A percentile compares a stretch with the other conserved stretches of the same genome.
Conservation (phyloP, 306 rosid genomes). For the Malus fusca region DNA sequence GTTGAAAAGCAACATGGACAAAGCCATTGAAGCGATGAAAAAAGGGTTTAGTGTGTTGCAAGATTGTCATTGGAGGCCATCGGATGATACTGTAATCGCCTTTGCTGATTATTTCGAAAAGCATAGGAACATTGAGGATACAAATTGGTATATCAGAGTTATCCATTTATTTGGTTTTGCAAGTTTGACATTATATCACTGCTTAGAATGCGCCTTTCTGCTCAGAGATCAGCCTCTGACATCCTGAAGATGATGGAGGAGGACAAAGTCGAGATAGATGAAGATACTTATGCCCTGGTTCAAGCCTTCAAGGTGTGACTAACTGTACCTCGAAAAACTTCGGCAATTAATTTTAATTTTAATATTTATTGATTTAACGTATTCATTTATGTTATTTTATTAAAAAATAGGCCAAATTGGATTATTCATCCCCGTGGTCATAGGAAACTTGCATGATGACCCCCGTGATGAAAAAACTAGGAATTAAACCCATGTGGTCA, state of each 20-base stretch:
- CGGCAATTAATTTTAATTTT: too few species aligned
- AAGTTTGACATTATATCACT: constrained; percentile 43
- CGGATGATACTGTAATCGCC: constrained; percentile 34
- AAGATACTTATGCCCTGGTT: constrained; percentile 42
- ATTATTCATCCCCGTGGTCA: too few species aligned
- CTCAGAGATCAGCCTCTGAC: constrained; percentile 32
- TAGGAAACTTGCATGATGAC: too few species aligned
- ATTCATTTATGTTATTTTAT: too few species aligned
- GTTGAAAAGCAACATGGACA: constrained; percentile 41
- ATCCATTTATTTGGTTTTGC: constrained; percentile 37
- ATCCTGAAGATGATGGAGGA: constrained; percentile 51
- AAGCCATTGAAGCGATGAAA: constrained; percentile 52
- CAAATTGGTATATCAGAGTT: constrained; percentile 29
- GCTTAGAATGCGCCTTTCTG: constrained; percentile 47
- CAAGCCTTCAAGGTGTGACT: constrained; percentile 17
- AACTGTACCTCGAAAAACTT: too few species aligned
- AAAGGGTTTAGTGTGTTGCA: constrained; percentile 41
- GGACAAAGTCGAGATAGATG: constrained; percentile 45
- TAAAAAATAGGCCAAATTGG: too few species aligned
- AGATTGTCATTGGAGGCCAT: constrained; percentile 62
- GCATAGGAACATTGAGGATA: constrained; percentile 40
- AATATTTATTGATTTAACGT: too few species aligned
- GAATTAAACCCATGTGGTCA: too few species aligned
- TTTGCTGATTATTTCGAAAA: constrained; percentile 50
- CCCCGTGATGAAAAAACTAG: too few species aligned